phyloP scores from a whole-genome alignment of 805 yeast species.

The Ogataea kodamae region DNA sequence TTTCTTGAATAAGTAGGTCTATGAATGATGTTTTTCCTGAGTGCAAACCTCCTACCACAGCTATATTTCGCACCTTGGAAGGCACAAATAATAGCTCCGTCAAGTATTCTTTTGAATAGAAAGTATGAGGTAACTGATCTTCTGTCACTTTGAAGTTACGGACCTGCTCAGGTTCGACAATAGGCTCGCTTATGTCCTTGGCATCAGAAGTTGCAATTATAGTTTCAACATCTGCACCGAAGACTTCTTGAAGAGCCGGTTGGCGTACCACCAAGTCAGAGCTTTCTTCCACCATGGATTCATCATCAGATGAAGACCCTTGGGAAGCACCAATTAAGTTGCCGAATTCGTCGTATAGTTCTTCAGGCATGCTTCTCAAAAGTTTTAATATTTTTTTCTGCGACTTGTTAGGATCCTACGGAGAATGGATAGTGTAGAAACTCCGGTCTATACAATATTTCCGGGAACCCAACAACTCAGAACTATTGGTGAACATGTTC shows the following conservation, averaged over 20 bases:
- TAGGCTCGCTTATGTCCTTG: slow-evolving; percentile 52
- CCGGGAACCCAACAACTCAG: slow-evolving; percentile 22
- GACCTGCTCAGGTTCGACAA: slow-evolving; percentile 50
- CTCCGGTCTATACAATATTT: slow-evolving; percentile 15
- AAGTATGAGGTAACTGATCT: slow-evolving; percentile 51
- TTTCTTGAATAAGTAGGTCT: slow-evolving; percentile 62
- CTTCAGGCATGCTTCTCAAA: slow-evolving; percentile 48
- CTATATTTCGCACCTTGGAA: slow-evolving; percentile 66
- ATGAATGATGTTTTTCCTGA: slow-evolving; percentile 83
- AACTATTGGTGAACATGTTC: slow-evolving; percentile 28
- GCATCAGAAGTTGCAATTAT: slow-evolving; percentile 49
- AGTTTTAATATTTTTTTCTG: slow-evolving; percentile 1
- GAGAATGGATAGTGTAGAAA: slow-evolving; percentile 8
- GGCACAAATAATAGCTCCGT: slow-evolving; percentile 46
- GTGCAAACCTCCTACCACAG: slow-evolving; percentile 74
- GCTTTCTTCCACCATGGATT: slow-evolving; percentile 7
- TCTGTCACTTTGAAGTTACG: slow-evolving; percentile 49
- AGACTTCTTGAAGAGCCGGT: slow-evolving; percentile 40
- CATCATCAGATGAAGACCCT: slow-evolving; percentile 36
- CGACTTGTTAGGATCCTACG: no score
- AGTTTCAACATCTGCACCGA: slow-evolving; percentile 64
- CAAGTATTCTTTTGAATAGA: slow-evolving; percentile 63
- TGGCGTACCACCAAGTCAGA: slow-evolving; percentile 21
- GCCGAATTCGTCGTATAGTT: slow-evolving; percentile 80
- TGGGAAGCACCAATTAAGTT: slow-evolving; percentile 54